phyloP scores from a whole-genome alignment of 139 green algal genomes.

The Picochlorum sp. region DNA sequence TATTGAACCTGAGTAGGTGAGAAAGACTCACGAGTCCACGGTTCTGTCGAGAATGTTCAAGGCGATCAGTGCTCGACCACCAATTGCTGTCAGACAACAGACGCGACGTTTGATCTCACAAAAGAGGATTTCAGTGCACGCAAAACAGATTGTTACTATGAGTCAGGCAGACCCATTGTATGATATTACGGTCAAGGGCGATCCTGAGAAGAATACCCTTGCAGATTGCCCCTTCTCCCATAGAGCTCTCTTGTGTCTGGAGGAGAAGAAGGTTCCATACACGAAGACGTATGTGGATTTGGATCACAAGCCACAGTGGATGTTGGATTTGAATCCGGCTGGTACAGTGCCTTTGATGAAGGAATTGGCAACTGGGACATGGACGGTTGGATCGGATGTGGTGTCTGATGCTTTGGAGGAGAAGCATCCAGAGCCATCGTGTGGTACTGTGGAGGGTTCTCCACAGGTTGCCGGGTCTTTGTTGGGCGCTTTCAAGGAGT shows the following conservation, averaged over 20 bases:
- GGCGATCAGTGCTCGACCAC: too few species aligned
- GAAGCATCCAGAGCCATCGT: constrained; percentile 44
- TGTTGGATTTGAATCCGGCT: constrained; percentile 40
- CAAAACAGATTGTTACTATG: constrained; percentile 1
- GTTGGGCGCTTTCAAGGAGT: constrained; percentile 56
- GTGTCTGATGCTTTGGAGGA: constrained; percentile 70
- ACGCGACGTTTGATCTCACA: too few species aligned
- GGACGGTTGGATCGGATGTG: constrained; percentile 49
- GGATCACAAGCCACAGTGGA: constrained; percentile 78
- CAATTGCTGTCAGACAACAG: too few species aligned
- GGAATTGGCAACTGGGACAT: constrained; percentile 37
- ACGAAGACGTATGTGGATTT: constrained; percentile 64
- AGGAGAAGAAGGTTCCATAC: constrained; percentile 71
- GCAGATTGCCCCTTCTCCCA: constrained; percentile 78
- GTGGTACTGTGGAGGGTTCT: constrained; percentile 32
- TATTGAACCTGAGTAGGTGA: too few species aligned
- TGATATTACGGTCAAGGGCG: constrained; percentile 51
- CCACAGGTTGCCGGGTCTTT: constrained; percentile 48
- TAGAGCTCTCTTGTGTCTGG: constrained; percentile 67
- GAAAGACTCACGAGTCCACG: too few species aligned
- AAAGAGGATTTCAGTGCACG: neutral
- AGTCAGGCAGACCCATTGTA: neutral
- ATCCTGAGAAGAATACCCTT: constrained; percentile 33
- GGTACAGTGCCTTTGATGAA: constrained; percentile 82
- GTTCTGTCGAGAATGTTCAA: too few species aligned